Conservation (phyloP, 2,329 filamentous ascomycete genomes). For the Aspergillus persii region DNA sequence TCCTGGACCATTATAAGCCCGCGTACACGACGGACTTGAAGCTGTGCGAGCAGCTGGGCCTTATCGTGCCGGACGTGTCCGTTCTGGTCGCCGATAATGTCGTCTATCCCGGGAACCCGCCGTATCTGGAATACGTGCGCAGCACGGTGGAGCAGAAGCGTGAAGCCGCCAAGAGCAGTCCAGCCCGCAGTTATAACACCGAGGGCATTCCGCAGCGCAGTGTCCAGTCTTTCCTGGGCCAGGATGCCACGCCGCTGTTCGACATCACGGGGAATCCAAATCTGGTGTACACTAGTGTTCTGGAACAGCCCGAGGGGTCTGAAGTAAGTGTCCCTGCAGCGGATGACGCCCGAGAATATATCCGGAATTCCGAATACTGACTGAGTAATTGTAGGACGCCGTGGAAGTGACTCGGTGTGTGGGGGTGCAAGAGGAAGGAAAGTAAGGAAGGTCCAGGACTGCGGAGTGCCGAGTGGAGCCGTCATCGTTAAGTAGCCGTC, state of each 20-base stretch:
- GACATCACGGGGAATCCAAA: conserved; percentile 57
- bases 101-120: conserved; percentile 43
- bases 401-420: conserved; percentile 34
- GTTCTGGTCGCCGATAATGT: conserved; percentile 47
- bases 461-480: neutral
- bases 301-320: conserved; percentile 28
- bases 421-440: conserved; percentile 19
- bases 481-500: conserved; percentile 28
- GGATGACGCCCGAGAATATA: neutral
- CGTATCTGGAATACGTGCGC: conserved; percentile 62
- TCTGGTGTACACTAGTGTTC: conserved; percentile 62
- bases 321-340: conserved; percentile 19
- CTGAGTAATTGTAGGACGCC: conserved; percentile 25
- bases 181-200: conserved; percentile 16
- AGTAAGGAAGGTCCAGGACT: conserved; percentile 1
- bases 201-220: conserved; percentile 21
- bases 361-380: neutral
- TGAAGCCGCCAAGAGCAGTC: conserved; percentile 33
- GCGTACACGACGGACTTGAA: conserved; percentile 73
- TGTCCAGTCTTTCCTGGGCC: conserved; percentile 24
- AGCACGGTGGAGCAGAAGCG: conserved; percentile 63
- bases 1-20: conserved; percentile 79
- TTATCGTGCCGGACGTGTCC: conserved; percentile 58
- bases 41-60: conserved; percentile 67
- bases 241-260: conserved; percentile 26